These are phyloP conservation scores for Metschnikowia drakensbergensis DNA, from an alignment of 805 yeast species.

Conservation along the genomic window DNA sequence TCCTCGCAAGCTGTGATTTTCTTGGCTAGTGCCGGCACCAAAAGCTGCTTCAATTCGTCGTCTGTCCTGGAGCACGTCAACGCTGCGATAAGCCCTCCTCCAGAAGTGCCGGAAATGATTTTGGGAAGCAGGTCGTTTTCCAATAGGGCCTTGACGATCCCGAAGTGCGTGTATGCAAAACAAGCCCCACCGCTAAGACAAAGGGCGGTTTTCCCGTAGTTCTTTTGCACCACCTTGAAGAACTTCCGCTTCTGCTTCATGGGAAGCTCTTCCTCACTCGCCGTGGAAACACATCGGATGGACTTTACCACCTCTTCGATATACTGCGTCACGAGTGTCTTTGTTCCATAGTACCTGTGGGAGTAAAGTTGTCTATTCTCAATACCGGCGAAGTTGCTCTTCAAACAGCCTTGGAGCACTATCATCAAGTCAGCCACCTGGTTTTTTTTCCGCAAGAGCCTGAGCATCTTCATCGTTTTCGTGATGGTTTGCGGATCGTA, in stretches of 20 bases:
- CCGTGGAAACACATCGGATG: constrained; percentile 40
- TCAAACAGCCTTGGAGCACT: constrained; percentile 61
- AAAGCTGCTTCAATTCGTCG: constrained; percentile 53
- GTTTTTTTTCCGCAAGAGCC: constrained; percentile 26
- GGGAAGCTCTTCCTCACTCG: constrained; percentile 30
- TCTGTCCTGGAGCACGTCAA: constrained; percentile 65
- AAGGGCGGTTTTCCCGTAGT: constrained; percentile 68
- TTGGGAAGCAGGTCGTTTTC: constrained; percentile 65
- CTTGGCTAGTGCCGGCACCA: constrained; percentile 58
- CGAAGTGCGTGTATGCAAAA: constrained; percentile 74
- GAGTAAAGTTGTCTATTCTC: constrained; percentile 70
- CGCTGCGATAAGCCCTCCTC: constrained; percentile 78
- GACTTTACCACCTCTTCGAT: constrained; percentile 49
- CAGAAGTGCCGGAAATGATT: constrained; percentile 74
- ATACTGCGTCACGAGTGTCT: constrained; percentile 52
- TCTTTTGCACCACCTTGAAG: constrained; percentile 55
- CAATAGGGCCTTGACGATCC: constrained; percentile 65
- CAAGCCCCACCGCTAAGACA: constrained; percentile 79
- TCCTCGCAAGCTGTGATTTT: constrained; percentile 70
- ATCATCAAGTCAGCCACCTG: constrained; percentile 47
- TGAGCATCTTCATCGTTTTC: constrained; percentile 44
- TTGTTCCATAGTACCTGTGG: constrained; percentile 74
- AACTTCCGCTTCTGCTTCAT: constrained; percentile 44
- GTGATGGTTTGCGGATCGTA: constrained; percentile 63
- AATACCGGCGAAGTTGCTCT: constrained; percentile 73